These are phyloP conservation scores for Gamsiella multidivaricata DNA, from an alignment of 192 early-diverging fungal species.

Conservation along the genomic window DNA sequence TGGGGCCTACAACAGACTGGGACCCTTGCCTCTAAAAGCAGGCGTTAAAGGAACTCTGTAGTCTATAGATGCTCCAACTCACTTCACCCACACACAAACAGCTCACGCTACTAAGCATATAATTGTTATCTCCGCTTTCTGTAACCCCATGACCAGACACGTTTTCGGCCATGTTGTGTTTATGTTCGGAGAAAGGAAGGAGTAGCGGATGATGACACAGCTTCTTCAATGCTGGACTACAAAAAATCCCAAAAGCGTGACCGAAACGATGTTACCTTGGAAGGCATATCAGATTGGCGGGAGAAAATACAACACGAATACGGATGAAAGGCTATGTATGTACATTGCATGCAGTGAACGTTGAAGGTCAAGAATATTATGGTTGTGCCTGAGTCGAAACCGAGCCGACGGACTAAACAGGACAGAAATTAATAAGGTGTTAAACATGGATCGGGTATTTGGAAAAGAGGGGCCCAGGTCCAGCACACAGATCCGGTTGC, in stretches of 20 bases:
- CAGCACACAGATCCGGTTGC: neutral
- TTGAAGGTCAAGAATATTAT: neutral
- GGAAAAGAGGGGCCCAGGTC: conserved; percentile 3
- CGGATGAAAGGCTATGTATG: too few species aligned
- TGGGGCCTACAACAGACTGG: too few species aligned
- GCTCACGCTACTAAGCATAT: neutral
- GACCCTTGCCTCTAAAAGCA: too few species aligned
- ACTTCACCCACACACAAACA: neutral
- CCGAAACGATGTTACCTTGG: too few species aligned
- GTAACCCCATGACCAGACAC: conserved; percentile 18
- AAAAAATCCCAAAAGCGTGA: neutral
- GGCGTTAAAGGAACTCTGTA: too few species aligned
- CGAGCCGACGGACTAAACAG: too few species aligned
- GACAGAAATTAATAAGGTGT: neutral
- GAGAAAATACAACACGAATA: too few species aligned
- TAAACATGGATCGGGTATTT: neutral
- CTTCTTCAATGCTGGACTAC: neutral
- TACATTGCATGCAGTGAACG: neutral
- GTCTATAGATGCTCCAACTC: neutral
- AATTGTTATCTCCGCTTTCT: neutral
- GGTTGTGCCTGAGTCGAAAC: neutral
- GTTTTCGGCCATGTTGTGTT: conserved; percentile 24
- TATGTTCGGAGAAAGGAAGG: neutral
- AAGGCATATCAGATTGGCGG: conserved; percentile 2
- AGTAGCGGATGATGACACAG: neutral